Percentiles rank a stretch among this genome's conserved stretches.
Evolutionary conservation across 2,329 filamentous ascomycete species (phyloP).

Genomic region (Curvularia eragrostidis): DNA sequence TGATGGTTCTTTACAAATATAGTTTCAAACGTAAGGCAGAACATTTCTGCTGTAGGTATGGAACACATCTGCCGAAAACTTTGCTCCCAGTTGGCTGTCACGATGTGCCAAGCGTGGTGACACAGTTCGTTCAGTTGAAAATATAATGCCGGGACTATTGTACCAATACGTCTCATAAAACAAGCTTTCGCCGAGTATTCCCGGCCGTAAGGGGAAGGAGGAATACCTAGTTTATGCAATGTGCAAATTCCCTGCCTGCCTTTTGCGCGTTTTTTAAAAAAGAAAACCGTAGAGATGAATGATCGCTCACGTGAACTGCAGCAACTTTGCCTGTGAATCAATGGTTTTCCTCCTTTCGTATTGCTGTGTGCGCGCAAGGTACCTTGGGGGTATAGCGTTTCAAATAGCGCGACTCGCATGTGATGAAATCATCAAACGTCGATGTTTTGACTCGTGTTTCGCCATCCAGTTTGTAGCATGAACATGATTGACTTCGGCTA

Average conservation of each 20-base stretch:
- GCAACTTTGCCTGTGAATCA: neutral
- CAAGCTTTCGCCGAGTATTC: neutral
- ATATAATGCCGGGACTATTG: neutral
- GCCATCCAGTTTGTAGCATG: slow-evolving; percentile 17
- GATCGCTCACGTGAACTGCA: neutral
- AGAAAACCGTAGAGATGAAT: neutral
- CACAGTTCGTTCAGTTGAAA: slow-evolving; percentile 5
- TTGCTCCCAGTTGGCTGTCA: slow-evolving; percentile 18
- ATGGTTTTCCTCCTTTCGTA: neutral
- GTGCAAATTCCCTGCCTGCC: neutral
- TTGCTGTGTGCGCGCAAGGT: neutral
- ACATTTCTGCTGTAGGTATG: slow-evolving; percentile 36
- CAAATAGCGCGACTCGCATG: slow-evolving; percentile 3
- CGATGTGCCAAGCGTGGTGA: slow-evolving; percentile 12
- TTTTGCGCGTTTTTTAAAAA: neutral
- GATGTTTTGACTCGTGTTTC: slow-evolving; percentile 41
- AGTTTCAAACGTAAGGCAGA: slow-evolving; percentile 39
- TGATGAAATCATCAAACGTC: slow-evolving; percentile 31
- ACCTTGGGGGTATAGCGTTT: neutral
- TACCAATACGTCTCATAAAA: neutral
- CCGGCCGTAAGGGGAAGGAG: neutral
- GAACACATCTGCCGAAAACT: slow-evolving; percentile 24
- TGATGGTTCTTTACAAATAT: slow-evolving; percentile 29
- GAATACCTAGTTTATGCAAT: neutral
- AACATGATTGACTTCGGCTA: slow-evolving; percentile 15